Conservation (phyloP, 306 rosid genomes). For the Pyrus betulifolia region DNA sequence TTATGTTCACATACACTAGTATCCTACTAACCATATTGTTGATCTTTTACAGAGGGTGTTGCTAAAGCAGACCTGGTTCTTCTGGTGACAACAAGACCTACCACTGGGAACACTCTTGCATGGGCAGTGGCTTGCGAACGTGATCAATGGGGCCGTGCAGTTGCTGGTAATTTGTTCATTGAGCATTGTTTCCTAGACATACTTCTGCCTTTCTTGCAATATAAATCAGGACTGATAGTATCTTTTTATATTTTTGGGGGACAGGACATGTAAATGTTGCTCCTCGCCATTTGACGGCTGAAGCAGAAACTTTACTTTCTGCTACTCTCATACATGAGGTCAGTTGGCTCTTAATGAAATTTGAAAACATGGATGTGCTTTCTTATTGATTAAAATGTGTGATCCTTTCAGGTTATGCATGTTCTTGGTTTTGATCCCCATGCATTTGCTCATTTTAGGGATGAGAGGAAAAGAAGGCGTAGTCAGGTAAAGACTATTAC, state of each 20-base stretch:
- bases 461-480: constrained; percentile 90
- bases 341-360: constrained; percentile 16
- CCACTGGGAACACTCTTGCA: constrained; percentile 95
- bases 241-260: neutral
- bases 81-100: constrained; percentile 94
- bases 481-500: constrained; percentile 45
- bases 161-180: constrained; percentile 63
- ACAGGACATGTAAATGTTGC: constrained; percentile 98
- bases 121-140: constrained; percentile 99
- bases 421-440: constrained; percentile 99
- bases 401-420: constrained; percentile 77
- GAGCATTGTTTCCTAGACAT: neutral
- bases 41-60: constrained; percentile 61
- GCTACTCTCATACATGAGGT: constrained; percentile 98
- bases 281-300: constrained; percentile 98
- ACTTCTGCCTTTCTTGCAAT: constrained; percentile 8
- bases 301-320: constrained; percentile 89
- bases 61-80: constrained; percentile 88
- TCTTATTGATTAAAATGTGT: constrained; percentile 16
- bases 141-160: constrained; percentile 99
- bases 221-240: constrained; percentile 13
- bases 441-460: constrained; percentile 97
- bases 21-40: neutral
- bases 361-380: constrained; percentile 5
- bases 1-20: neutral